Base-by-base conservation (phyloP, 1,139 yeast species). In the Kluyveromyces sp. region DNA sequence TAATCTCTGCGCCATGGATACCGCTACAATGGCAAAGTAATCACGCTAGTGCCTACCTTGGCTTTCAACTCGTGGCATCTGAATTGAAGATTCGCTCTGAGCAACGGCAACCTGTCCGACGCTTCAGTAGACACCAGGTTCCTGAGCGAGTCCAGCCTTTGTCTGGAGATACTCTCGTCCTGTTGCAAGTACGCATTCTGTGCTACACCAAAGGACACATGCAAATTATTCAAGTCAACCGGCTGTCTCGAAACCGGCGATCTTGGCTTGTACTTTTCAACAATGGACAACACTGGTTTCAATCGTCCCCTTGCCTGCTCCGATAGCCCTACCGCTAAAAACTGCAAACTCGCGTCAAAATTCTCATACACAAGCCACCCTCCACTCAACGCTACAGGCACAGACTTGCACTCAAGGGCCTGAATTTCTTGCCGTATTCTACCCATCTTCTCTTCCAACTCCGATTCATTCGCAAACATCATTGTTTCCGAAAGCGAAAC, bases 401-500 rank as follows among this genome's bases (percentile, higher is more conserved):
- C 7, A n/a, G 37, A 29, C 7, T 27, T 34, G 2, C 15, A 21
- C 21, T 35, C 21, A 6, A 41, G 25, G 3, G 8, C 21, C n/a
- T n/a, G 21, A 15, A 44, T 29, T 3, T 34, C 26, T 15, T 26
- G 10, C 27, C 27, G 15, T 5, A 43, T 25, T 33, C 15, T n/a
- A 4, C 21, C 32, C 3, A 43, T 10, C 7, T 29, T 27, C 4
- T 8, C 27, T 25, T 54, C 50, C 29, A 59, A 45, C 26, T 51
- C 50, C 4, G 26, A 29, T 21, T 46, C 46, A 33, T 41, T 34
- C 3, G 37, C 37, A 41, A 54, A 55, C 7, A 33, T n/a, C 7
- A 57, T 28, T 30, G 50, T 50, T 2, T 52, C 44, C 3, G 54
- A 45, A 33, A 61, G 48, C 1, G 65, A 52, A 4, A 61, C 47